Percentiles rank a stretch among this genome's conserved stretches.
phyloP scores from a whole-genome alignment of 345 rosid genomes.

The Lumnitzera racemosa region DNA sequence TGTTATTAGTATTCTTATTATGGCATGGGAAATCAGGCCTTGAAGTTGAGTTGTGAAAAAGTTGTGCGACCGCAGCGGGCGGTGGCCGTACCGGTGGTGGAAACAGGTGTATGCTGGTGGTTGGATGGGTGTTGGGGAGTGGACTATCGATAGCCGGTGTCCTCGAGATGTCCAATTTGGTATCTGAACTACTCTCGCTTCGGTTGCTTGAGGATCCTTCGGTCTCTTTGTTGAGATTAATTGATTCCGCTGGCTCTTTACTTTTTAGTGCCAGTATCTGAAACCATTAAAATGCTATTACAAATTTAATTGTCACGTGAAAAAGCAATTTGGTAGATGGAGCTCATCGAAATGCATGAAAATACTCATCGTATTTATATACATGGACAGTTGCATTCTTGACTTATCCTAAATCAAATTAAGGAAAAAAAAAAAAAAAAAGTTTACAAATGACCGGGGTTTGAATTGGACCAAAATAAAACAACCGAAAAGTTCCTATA shows the following conservation, averaged over 20 bases:
- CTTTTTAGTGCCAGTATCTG: constrained; percentile 85
- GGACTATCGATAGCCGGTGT: constrained; percentile 72
- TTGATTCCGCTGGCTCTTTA: constrained; percentile 78
- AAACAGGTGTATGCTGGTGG: constrained; percentile 44
- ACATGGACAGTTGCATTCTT: too few species aligned
- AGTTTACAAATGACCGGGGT: too few species aligned
- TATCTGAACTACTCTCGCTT: constrained; percentile 90
- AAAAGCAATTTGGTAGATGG: not conserved
- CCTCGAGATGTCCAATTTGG: constrained; percentile 72
- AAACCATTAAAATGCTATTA: not conserved
- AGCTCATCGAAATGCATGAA: not conserved
- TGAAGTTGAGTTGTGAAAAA: constrained; percentile 44
- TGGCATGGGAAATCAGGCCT: constrained; percentile 32
- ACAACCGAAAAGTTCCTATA: too few species aligned
- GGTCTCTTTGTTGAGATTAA: constrained; percentile 91
- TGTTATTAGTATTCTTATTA: constrained; percentile 9
- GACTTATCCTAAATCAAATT: too few species aligned
- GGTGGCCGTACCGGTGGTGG: constrained; percentile 26
- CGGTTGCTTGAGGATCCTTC: constrained; percentile 90
- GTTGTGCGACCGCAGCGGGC: constrained; percentile 23
- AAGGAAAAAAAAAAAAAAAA: too few species aligned
- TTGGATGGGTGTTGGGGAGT: constrained; percentile 25
- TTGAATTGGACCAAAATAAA: too few species aligned
- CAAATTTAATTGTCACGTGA: not conserved
- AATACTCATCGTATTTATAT: too few species aligned